Base-by-base conservation (phyloP, 2,329 filamentous ascomycete species). In the Aphanoascus verrucosus region DNA sequence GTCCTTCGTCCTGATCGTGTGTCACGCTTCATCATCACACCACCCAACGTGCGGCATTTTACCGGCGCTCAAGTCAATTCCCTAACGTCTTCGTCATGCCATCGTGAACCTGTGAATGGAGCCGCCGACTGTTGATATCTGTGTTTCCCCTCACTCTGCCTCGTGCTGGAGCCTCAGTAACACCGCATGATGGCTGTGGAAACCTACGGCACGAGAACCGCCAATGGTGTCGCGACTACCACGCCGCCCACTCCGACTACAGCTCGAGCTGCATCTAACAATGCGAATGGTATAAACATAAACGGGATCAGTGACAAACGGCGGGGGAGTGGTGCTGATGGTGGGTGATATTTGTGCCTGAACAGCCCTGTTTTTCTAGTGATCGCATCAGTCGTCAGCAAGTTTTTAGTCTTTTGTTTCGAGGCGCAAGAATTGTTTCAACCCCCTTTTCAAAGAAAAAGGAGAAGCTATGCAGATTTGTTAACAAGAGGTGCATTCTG, bases 171-270 rank as follows among this genome's bases (percentile, higher is more conserved):
- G 40, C 35, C 23, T 7, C 34, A 38, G 9, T 38, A 48, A 23
- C 20, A 31, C 2, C 32, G 17, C 40, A 44, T 44, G 28, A 51
- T 51, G 49, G 40, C 49, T 37, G 49, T 40, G 5, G 49, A 51
- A 44, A 43, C 40, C 7, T 34, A 35, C 49, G 6, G 40, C 31
- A 51, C 23, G 23, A 28, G 40, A 37, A 32, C 49, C 28, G 41
- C 49, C 49, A 51, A 51, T 51, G 49, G 49, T 43, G 49, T 35
- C 15, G 40, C 40, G 9, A 28, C 31, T n/a, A n/a, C n/a, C 15
- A 15, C 31, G 9, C 40, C 28, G 40, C 28, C 49, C 38, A 40
- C n/a, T n/a, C 49, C 49, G 28, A 28, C 17, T 20, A n/a, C n/a
- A n/a, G 19, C 5, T 35, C 38, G 23, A 44, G 15, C 40, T 37